Evolutionary conservation across 192 early-diverging fungal genomes (phyloP).

Genomic region (Coemansia sp.): DNA sequence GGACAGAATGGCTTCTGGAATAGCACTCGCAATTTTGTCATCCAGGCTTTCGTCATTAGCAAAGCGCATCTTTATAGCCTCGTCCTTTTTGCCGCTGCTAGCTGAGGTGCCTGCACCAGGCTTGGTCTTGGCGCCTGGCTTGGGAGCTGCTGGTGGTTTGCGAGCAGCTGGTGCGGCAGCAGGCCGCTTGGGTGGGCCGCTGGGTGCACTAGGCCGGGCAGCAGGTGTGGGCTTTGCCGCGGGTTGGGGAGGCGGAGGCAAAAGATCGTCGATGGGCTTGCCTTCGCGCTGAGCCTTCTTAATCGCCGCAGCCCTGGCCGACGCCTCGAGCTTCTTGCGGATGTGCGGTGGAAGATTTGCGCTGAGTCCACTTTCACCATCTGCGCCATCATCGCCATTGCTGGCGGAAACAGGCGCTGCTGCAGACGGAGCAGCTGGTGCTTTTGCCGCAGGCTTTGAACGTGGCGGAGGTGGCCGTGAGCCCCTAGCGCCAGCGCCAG

Average conservation of each 20-base stretch:
- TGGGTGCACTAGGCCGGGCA: conserved; percentile 15
- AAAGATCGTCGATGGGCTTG: conserved; percentile 23
- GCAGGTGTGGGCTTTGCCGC: conserved; percentile 16
- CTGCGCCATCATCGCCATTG: background rate
- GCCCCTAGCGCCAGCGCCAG: conserved; percentile 24
- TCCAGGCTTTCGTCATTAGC: conserved; percentile 70
- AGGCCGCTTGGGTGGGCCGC: conserved; percentile 18
- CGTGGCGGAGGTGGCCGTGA: conserved; percentile 27
- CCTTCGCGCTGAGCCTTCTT: conserved; percentile 57
- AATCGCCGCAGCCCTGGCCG: conserved; percentile 47
- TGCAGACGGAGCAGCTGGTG: conserved; percentile 10
- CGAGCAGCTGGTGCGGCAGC: conserved; percentile 33
- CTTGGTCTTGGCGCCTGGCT: conserved; percentile 40
- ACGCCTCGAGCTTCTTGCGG: conserved; percentile 56
- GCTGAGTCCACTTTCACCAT: conserved; percentile 17
- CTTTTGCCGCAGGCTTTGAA: background rate
- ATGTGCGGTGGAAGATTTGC: conserved; percentile 54
- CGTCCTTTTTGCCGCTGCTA: conserved; percentile 36
- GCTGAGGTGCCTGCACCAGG: background rate
- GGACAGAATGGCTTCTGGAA: conserved; percentile 62
- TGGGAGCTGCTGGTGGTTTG: conserved; percentile 32
- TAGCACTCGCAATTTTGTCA: conserved; percentile 62
- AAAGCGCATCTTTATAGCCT: conserved; percentile 68
- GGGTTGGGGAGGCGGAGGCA: conserved; percentile 34
- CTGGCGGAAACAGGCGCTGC: background rate